These are phyloP conservation scores for Eucalyptus camaldulensis DNA, from an alignment of 345 rosid genomes.

Conservation along the genomic window DNA sequence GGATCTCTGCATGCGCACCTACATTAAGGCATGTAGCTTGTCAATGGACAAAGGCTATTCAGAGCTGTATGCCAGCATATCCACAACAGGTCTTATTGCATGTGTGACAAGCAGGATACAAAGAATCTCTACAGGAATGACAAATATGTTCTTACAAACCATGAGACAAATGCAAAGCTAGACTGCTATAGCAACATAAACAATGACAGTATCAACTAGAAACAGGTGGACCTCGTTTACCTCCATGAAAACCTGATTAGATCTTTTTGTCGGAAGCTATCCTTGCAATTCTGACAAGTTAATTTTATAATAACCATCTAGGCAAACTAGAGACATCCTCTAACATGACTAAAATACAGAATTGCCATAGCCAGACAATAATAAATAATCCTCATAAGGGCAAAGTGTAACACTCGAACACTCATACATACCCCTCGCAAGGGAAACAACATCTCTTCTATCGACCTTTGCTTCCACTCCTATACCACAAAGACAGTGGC, in stretches of 20 bases:
- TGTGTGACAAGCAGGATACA: neutral
- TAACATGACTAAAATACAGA: neutral
- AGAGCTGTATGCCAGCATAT: neutral
- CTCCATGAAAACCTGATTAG: neutral
- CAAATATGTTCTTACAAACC: neutral
- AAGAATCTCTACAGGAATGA: neutral
- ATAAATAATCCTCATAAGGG: neutral
- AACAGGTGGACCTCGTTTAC: neutral
- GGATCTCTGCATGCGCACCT: slow-evolving; percentile 81
- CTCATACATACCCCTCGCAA: slow-evolving; percentile 61
- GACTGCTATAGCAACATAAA: neutral
- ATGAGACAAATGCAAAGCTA: neutral
- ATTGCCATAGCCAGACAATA: neutral
- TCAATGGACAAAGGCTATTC: neutral
- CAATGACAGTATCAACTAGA: neutral
- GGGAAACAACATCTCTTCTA: slow-evolving; percentile 45
- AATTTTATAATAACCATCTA: neutral
- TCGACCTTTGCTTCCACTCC: slow-evolving; percentile 9
- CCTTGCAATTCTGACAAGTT: neutral
- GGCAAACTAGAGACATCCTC: neutral
- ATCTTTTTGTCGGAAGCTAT: neutral
- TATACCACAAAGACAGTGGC: neutral
- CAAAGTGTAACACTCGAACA: neutral
- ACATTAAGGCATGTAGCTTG: neutral
- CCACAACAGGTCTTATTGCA: neutral